Evolutionary conservation across 192 early-diverging fungal species (phyloP), one percentile per base, ranked within the genome.

Genomic region (Oehlia diaphana): DNA sequence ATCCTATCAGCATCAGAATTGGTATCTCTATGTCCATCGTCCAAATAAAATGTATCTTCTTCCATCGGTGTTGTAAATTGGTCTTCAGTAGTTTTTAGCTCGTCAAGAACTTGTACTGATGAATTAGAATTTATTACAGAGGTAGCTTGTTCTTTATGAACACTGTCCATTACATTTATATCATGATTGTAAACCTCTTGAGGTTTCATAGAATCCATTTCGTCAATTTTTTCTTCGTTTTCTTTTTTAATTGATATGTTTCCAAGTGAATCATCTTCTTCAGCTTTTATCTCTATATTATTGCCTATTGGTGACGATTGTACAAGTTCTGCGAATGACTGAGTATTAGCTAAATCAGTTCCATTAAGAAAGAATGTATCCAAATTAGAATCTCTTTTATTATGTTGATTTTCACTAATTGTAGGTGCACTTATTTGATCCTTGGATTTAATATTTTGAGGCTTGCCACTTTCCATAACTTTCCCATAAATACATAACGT

Each of bases 401-500:
- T 70, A 39, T 44, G 5, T 70, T 70, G 39, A 33, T 13, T 16
- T 70, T 70, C 39, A n/a, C 39, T 23, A 47, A 44, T n/a, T 39
- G 37, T 42, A n/a, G 68, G 44, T 3, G 65, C 31, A 49, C 61
- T 35, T 37, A 35, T 53, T 19, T 16, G 9, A n/a, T 78, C 28
- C 12, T 78, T 65, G 14, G 10, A 49, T 58, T 78, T 78, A 12
- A 44, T n/a, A 28, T 33, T 53, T 9, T 50, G 64, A 39, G 53
- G 2, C 26, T 39, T 76, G 39, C 33, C 64, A 49, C 35, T 68
- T 64, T 80, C 79, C 31, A 80, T 19, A 7, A 76, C 79, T 26
- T 44, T 50, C 44, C 79, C 79, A 65, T 80, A 80, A 16, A 80
- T 77, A 68, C 79, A 80, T 26, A 80, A 28, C 42, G 79, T 80